These are phyloP conservation scores for Cucurbita ficifolia DNA, from an alignment of 306 rosid species.

Conservation along the genomic window DNA sequence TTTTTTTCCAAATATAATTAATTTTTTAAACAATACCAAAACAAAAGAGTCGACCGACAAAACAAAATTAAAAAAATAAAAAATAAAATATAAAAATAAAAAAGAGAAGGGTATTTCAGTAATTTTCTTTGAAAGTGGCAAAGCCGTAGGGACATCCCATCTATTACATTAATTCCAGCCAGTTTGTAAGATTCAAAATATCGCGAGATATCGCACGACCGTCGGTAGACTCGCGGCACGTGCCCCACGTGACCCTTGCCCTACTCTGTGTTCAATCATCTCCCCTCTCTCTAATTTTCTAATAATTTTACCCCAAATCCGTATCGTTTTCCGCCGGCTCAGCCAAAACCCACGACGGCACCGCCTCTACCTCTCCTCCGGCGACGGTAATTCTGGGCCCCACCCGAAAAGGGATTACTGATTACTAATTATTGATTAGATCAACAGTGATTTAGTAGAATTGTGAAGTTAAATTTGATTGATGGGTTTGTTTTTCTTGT, in stretches of 20 bases:
- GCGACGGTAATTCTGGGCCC: constrained; percentile 1
- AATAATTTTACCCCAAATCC: not conserved
- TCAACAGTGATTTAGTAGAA: not conserved
- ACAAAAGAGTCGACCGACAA: constrained; percentile 1
- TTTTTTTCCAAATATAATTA: not conserved
- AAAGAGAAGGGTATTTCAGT: not conserved
- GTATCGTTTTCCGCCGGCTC: not conserved
- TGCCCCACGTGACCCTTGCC: constrained; percentile 9
- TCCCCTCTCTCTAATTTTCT: not conserved
- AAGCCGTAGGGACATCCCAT: not conserved
- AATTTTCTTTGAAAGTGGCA: not conserved
- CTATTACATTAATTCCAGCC: not conserved
- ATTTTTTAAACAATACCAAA: not conserved
- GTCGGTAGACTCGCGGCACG: not conserved
- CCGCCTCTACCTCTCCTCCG: not conserved
- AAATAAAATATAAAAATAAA: not conserved
- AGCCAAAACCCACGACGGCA: not conserved
- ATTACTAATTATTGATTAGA: not conserved
- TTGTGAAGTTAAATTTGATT: not conserved
- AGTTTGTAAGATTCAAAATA: not conserved
- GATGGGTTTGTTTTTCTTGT: not conserved
- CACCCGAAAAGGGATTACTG: not conserved
- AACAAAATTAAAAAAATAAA: not conserved
- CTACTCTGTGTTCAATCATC: not conserved
- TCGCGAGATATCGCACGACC: constrained; percentile 9